Base-by-base conservation (phyloP, 805 yeast species). In the Groenewaldozyma salmanticensis region DNA sequence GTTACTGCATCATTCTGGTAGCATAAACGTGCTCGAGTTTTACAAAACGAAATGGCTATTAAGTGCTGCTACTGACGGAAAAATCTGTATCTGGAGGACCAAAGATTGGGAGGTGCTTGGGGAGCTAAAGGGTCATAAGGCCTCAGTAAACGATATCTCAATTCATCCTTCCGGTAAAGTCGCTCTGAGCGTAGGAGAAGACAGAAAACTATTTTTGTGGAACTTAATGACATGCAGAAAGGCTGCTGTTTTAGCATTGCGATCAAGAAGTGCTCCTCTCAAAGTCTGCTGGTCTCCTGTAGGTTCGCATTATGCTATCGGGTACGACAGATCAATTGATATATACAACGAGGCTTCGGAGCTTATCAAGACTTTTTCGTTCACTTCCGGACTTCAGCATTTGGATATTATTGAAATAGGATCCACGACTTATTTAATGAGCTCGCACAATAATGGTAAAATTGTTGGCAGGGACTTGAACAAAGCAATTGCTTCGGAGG, bases 31-130 rank as follows among this genome's bases (percentile, higher is more conserved):
- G 17, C 65, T 92, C 45, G 72, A 70, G 45, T 92, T 92, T 58
- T 59, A 47, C 38, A 49, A 58, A 3, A 49, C 49, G 20, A 86
- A 80, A 55, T 92, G 98, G 98, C 69, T 92, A 27, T 64, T 92
- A 20, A 81, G 94, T 9, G 95, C 92, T 1, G 82, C 88, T 2
- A 95, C 83, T 34, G 97, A 92, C 58, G 94, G 96, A 19, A 80
- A 78, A 45, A 77, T 92, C 36, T 75, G 86, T 39, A 73, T 92
- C 33, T 92, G 98, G 98, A 71, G 97, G 60, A 82, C 92, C 2
- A 86, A 84, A 59, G 98, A 92, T 63, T 92, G 98, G 98, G 97
- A 92, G 57, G 71, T 77, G 33, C 79, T 85, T 58, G 94, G 92
- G 3, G 77, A 79, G 11, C 67, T 92, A 60, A 87, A 87, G 59